These are phyloP conservation scores for Mrakiaceae sp. DNA, from an alignment of 1,284 basidiomycete species.

Conservation along the genomic window DNA sequence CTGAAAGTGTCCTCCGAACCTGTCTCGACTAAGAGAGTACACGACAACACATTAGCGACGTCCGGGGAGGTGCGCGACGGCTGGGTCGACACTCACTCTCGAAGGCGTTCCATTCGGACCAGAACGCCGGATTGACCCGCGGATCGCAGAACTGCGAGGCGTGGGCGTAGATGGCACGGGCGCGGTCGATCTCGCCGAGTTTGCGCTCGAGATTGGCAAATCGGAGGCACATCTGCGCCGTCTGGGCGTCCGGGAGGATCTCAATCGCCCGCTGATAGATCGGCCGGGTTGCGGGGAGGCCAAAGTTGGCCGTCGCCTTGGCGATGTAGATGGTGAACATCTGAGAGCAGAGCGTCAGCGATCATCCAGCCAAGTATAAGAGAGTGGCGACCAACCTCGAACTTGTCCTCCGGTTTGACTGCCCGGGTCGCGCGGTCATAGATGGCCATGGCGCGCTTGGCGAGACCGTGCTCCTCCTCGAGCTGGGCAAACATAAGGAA, in stretches of 20 bases:
- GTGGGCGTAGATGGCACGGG: conserved; percentile 90
- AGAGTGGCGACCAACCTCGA: conserved; percentile 56
- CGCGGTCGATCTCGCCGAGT: conserved; percentile 95
- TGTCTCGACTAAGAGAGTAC: conserved; percentile 52
- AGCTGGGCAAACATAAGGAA: conserved; percentile 91
- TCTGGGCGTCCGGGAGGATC: conserved; percentile 79
- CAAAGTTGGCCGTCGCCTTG: conserved; percentile 90
- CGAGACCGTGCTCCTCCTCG: conserved; percentile 89
- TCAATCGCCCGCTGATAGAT: conserved; percentile 98
- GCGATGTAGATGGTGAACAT: conserved; percentile 98
- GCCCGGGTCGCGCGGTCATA: conserved; percentile 84
- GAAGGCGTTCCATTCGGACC: conserved; percentile 93
- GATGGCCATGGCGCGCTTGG: conserved; percentile 91
- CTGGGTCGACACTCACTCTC: conserved; percentile 44
- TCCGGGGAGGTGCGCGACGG: not conserved
- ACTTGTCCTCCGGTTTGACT: conserved; percentile 81
- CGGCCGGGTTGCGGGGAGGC: conserved; percentile 86
- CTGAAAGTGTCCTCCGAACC: conserved; percentile 98
- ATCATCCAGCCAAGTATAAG: not conserved
- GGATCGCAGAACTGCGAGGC: conserved; percentile 98
- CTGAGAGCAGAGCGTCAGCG: conserved; percentile 35
- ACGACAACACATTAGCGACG: not conserved
- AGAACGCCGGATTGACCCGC: conserved; percentile 77
- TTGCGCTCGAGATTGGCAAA: conserved; percentile 95
- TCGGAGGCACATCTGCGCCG: conserved; percentile 93